Base-by-base conservation (phyloP, 192 early-diverging fungal genomes). In the Linnemannia zychae region DNA sequence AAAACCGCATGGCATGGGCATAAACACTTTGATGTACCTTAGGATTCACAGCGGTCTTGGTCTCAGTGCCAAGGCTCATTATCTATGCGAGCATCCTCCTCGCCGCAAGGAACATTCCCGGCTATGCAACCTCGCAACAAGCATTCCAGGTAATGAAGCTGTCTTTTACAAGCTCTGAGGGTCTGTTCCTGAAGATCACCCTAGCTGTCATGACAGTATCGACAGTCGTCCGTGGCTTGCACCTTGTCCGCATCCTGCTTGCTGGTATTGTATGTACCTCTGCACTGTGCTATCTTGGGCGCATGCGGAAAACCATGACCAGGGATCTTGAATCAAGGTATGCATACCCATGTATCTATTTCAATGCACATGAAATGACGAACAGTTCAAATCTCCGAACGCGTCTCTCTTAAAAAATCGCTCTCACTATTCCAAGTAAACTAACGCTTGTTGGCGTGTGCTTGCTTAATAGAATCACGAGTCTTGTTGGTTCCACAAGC, bases 261-360 rank as follows among this genome's bases (percentile, higher is more conserved):
- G 46, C 73, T 24, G 48, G 34, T 4, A 12, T 73, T 7, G 24
- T 76, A n/a, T 79, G 77, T 49, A 20, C 20, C 18, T 76, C 15
- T 33, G 37, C 73, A 13, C n/a, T 85, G 0, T 85, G 83, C 33
- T 85, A 38, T 24, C 44, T 85, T 49, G 74, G 57, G n/a, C 40
- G 70, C 0, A 67, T 71, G 18, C 74, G 69, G 28, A 79, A 67
- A 47, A 31, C 77, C 3, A 79, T 85, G 78, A 18, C n/a, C 31
- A 79, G 48, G 15, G 83, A 85, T 28, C 49, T 84, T 7, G 28
- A 78, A 40, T 75, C 40, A 52, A 78, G 82, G 76, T 84, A 46
- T 47, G 50, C 36, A 36, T 13, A 18, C 31, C 24, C 17, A 7
- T 24, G 28, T 31, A 63, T 11, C 24, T 63, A 31, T 57, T 20